phyloP scores from a whole-genome alignment of 2,329 filamentous ascomycete genomes.

The Neurospora sp. region DNA sequence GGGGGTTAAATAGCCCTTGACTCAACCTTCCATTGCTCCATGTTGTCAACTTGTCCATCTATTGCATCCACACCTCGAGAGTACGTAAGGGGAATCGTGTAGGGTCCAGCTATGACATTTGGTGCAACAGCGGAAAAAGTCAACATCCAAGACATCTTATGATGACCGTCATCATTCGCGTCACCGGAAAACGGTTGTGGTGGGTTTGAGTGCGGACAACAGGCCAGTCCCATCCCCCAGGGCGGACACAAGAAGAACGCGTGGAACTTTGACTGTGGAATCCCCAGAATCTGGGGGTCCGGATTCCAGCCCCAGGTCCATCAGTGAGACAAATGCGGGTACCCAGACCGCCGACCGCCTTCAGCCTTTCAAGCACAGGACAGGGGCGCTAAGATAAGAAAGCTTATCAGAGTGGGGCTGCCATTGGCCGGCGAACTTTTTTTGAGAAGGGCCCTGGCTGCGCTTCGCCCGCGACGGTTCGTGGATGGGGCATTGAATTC shows the following conservation, averaged over 20 bases:
- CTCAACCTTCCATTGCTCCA: not conserved
- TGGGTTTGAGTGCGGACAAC: not conserved
- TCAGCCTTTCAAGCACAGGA: not conserved
- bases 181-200: not conserved
- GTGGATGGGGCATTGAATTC: not conserved
- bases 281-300: not conserved
- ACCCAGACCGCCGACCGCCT: not conserved
- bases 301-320: not conserved
- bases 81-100: not conserved
- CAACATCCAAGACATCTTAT: not conserved
- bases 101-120: not conserved
- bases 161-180: not conserved
- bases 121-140: not conserved
- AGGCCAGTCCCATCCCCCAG: not conserved
- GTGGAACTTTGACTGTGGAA: not conserved
- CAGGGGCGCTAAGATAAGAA: not conserved
- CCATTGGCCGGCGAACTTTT: slow-evolving; percentile 12
- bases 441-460: slow-evolving; percentile 3
- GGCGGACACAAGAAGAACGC: not conserved
- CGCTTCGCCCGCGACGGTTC: not conserved
- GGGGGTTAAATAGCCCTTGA: slow-evolving; percentile 1
- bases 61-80: not conserved
- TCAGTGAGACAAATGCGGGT: not conserved
- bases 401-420: slow-evolving; percentile 16
- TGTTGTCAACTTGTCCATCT: not conserved